phyloP scores from a whole-genome alignment of 306 rosid genomes.

The Neltuma alba region DNA sequence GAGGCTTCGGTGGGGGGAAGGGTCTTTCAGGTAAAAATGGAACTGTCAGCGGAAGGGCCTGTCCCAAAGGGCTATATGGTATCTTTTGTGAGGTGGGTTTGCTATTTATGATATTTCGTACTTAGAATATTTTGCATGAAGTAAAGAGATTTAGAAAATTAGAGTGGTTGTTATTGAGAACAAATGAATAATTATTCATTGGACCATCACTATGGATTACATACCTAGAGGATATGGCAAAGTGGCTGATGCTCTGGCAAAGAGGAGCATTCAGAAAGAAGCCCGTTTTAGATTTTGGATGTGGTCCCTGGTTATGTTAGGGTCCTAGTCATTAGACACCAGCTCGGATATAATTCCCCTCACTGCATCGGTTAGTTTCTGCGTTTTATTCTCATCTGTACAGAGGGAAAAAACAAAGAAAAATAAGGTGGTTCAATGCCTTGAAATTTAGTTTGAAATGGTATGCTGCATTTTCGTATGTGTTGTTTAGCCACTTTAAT shows the following conservation, averaged over 20 bases:
- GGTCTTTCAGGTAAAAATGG: conserved; percentile 88
- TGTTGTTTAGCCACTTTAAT: conserved; percentile 21
- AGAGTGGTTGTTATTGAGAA: conserved; percentile 13
- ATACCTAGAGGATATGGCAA: background rate
- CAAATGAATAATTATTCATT: background rate
- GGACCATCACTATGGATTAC: background rate
- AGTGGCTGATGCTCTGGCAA: background rate
- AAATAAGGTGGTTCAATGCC: conserved; percentile 22
- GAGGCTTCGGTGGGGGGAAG: conserved; percentile 85
- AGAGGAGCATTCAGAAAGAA: background rate
- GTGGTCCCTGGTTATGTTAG: background rate
- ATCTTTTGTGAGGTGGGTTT: conserved; percentile 78
- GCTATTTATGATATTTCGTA: conserved; percentile 18
- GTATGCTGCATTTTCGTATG: conserved; percentile 7
- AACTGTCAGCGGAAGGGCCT: conserved; percentile 74
- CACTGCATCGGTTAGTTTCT: background rate
- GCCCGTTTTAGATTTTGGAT: background rate
- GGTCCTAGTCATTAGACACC: background rate
- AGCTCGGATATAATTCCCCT: background rate
- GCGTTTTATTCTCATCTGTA: background rate
- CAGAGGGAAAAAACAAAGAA: background rate
- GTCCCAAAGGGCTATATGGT: conserved; percentile 91
- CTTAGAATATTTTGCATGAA: conserved; percentile 12
- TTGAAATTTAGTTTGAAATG: conserved; percentile 23
- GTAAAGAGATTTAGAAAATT: conserved; percentile 19